Base-by-base conservation (phyloP, 331 rosid species). In the Malus hybrid region DNA sequence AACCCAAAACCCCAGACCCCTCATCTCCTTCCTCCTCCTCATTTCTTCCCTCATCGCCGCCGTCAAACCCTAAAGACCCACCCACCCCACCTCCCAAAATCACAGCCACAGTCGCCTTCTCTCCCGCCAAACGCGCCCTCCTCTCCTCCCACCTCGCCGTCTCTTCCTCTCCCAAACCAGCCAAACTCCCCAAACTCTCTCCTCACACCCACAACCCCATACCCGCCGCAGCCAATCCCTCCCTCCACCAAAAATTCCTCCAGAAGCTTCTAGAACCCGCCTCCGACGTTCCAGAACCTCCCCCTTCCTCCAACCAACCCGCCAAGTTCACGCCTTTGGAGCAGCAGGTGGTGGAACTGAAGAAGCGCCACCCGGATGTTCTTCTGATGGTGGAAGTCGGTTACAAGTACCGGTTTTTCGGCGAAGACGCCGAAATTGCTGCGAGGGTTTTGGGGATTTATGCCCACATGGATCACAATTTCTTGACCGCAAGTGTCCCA, bases 381-480 rank as follows among this genome's bases (percentile, higher is more conserved):
- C 92, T 94, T 52, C 69, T 94, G 60, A 90, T 94, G 99, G 78
- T 94, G 36, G 97, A 94, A 72, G 97, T 94, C 76, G 99, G 99
- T 80, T 94, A 94, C 74, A 92, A 54, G 86, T 94, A 75, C 65
- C 81, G 97, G 2, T 94, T 92, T 59, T 94, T 94, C 55, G 97
- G 92, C 34, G 77, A 83, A 16, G 99, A 94, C 68, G 97, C 99
- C 1, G 93, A 87, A 74, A 83, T 80, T 63, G 99, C 97, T 8
- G 96, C 96, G 12, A 80, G 90, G 56, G 87, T 82, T 74, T 83
- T 94, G 72, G 88, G 92, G 56, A 90, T 94, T 54, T 94, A 90
- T 81, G 92, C 91, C 3, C 99, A 89, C 48, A 73, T 88, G 85
- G 96, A 92, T 82, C 99, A 75, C 67, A 90, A 80, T 70, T 94